phyloP scores from a whole-genome alignment of 805 yeast species.

The Candida loeiensis region DNA sequence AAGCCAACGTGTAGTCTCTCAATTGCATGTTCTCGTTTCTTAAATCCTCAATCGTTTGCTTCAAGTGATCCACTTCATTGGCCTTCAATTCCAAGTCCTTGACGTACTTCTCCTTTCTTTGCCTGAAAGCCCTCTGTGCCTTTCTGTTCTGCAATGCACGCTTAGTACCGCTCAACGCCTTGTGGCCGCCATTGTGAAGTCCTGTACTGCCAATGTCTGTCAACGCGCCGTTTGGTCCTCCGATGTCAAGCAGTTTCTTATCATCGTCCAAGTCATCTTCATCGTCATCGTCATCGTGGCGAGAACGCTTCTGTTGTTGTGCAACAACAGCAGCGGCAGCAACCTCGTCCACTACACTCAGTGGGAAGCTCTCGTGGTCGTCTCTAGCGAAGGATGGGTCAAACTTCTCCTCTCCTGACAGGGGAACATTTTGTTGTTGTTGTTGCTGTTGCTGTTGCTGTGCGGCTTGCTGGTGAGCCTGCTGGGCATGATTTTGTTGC shows the following conservation, averaged over 20 bases:
- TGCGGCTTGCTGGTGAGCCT: slow-evolving; percentile 9
- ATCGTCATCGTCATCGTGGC: slow-evolving; percentile 8
- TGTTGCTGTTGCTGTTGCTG: slow-evolving; percentile 7
- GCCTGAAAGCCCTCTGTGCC: slow-evolving; percentile 90
- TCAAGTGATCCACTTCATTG: slow-evolving; percentile 56
- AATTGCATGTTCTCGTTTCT: slow-evolving; percentile 67
- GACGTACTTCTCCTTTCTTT: slow-evolving; percentile 75
- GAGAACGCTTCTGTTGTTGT: slow-evolving; percentile 13
- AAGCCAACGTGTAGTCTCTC: slow-evolving; percentile 65
- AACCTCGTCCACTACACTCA: slow-evolving; percentile 20
- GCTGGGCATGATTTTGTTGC: slow-evolving; percentile 9
- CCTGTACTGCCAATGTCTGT: slow-evolving; percentile 6
- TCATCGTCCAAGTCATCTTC: slow-evolving; percentile 10
- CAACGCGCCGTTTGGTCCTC: slow-evolving; percentile 9
- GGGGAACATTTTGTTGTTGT: slow-evolving; percentile 7
- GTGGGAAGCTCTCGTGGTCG: slow-evolving; percentile 18
- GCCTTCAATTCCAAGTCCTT: slow-evolving; percentile 75
- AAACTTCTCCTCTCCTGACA: slow-evolving; percentile 22
- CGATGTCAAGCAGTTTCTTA: slow-evolving; percentile 10
- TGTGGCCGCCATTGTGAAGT: slow-evolving; percentile 27
- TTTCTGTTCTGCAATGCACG: slow-evolving; percentile 90
- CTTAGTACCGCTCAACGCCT: slow-evolving; percentile 51
- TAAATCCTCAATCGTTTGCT: slow-evolving; percentile 62
- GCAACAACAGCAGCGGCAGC: slow-evolving; percentile 28
- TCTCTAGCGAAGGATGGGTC: slow-evolving; percentile 31